Percentiles rank a stretch among this genome's conserved stretches.
Conservation (phyloP, 163 green algal genomes). For the Prototheca stagnorum region DNA sequence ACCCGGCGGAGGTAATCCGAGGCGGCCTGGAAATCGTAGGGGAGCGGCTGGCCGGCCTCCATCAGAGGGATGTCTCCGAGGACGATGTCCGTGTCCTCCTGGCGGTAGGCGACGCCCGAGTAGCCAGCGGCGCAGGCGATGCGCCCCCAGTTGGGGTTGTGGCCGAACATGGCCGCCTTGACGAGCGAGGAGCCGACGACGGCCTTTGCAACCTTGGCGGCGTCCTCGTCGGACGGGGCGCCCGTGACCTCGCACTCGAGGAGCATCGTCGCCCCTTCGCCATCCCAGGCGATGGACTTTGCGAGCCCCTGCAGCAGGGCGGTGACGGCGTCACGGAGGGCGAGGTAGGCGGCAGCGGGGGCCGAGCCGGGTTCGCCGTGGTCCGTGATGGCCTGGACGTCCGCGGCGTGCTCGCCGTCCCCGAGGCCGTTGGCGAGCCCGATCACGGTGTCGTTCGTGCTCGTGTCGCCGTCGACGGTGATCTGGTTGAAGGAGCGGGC, state of each 20-base stretch:
- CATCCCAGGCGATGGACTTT: constrained; percentile 96
- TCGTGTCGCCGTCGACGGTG: constrained; percentile 93
- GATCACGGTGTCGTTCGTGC: constrained; percentile 94
- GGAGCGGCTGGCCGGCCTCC: constrained; percentile 80
- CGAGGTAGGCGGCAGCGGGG: constrained; percentile 39
- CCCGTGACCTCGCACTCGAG: constrained; percentile 64
- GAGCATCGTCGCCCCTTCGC: constrained; percentile 90
- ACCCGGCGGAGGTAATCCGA: constrained; percentile 72
- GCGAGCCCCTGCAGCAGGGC: constrained; percentile 76
- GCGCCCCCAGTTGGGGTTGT: constrained; percentile 97
- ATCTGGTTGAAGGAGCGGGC: constrained; percentile 79
- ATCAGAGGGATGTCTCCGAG: constrained; percentile 77
- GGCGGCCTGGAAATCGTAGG: constrained; percentile 73
- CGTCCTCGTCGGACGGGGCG: constrained; percentile 45
- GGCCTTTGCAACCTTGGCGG: constrained; percentile 44
- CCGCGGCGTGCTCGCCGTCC: no score
- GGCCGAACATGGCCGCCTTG: constrained; percentile 89
- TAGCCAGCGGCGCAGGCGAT: constrained; percentile 85
- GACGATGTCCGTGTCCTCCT: constrained; percentile 58
- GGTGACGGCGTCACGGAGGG: constrained; percentile 71
- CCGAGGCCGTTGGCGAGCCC: constrained; percentile 72
- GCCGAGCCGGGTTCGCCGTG: constrained; percentile 28
- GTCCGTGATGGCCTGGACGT: no score
- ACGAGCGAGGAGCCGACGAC: constrained; percentile 68
- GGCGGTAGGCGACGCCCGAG: constrained; percentile 70